A percentile compares a stretch with the other conserved stretches of the same genome.
phyloP scores from a whole-genome alignment of 1,284 basidiomycete genomes.

The Cryptococcus depauperatus region DNA sequence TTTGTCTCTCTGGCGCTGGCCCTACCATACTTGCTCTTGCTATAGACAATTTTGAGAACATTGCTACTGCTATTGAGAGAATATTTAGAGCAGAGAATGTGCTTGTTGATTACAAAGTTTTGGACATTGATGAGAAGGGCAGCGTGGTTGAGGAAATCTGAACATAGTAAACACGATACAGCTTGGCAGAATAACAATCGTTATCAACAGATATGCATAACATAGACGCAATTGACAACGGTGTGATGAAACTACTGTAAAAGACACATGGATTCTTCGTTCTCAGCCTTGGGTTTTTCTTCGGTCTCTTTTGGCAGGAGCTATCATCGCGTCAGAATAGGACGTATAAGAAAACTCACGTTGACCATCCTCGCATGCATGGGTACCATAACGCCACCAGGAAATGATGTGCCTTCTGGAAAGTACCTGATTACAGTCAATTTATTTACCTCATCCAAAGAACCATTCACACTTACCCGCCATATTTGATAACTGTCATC shows the following conservation, averaged over 20 bases:
- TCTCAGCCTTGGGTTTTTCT: background rate
- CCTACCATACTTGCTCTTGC: conserved; percentile 97
- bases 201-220: too few relatives aligned
- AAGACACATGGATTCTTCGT: conserved; percentile 1
- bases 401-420: conserved; percentile 33
- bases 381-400: conserved; percentile 30
- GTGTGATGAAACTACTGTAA: too few relatives aligned
- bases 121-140: conserved; percentile 46
- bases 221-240: too few relatives aligned
- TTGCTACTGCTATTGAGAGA: conserved; percentile 67
- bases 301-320: background rate
- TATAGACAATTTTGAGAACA: conserved; percentile 68
- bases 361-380: conserved; percentile 36
- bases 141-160: conserved; percentile 40
- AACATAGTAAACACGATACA: too few relatives aligned
- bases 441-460: too few relatives aligned
- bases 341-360: conserved; percentile 2
- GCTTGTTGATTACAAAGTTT: conserved; percentile 54
- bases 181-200: too few relatives aligned
- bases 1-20: conserved; percentile 95
- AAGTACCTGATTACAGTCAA: conserved; percentile 29
- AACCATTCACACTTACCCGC: conserved; percentile 20
- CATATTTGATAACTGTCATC: conserved; percentile 33
- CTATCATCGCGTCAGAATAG: background rate
- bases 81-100: conserved; percentile 67